Percentiles rank a stretch among this genome's conserved stretches.
Evolutionary conservation across 139 green algal genomes (phyloP).

Genomic region (Chlamydomonas sphaeroides): DNA sequence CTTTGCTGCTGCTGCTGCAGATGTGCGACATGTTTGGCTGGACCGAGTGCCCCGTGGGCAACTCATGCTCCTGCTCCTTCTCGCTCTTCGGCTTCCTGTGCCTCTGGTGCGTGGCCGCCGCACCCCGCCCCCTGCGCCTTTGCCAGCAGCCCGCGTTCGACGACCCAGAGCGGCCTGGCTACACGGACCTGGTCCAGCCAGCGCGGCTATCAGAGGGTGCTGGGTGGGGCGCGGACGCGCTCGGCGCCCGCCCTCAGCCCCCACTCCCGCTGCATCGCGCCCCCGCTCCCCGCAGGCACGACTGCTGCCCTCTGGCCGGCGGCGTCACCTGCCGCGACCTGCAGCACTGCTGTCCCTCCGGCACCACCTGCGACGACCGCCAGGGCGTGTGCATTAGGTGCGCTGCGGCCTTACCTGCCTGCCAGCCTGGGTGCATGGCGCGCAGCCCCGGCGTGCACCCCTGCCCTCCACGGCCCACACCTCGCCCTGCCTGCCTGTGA

Average conservation of each 20-base stretch:
- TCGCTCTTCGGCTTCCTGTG: constrained; percentile 50
- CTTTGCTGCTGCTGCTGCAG: constrained; percentile 35
- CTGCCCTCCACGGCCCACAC: no score
- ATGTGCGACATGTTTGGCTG: constrained; percentile 66
- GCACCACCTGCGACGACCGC: constrained; percentile 86
- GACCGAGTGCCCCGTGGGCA: constrained; percentile 53
- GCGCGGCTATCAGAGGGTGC: no score
- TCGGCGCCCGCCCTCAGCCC: background rate
- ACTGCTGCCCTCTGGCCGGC: constrained; percentile 90
- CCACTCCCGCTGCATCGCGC: constrained; percentile 19
- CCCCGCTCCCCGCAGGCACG: constrained; percentile 48
- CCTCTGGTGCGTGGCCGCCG: constrained; percentile 41
- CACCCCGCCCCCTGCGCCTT: background rate
- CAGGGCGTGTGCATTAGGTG: constrained; percentile 74
- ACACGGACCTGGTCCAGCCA: background rate
- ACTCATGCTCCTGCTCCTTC: constrained; percentile 62
- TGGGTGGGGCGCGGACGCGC: background rate
- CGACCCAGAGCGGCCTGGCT: no score
- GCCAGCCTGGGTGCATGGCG: no score
- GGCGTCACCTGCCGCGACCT: constrained; percentile 93
- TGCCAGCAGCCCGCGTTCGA: background rate
- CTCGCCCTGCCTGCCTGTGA: no score
- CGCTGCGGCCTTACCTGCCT: no score
- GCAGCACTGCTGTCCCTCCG: constrained; percentile 92
- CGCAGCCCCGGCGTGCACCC: no score